Conservation (phyloP, 164 flowering plant species). For the Stephania japonica region DNA sequence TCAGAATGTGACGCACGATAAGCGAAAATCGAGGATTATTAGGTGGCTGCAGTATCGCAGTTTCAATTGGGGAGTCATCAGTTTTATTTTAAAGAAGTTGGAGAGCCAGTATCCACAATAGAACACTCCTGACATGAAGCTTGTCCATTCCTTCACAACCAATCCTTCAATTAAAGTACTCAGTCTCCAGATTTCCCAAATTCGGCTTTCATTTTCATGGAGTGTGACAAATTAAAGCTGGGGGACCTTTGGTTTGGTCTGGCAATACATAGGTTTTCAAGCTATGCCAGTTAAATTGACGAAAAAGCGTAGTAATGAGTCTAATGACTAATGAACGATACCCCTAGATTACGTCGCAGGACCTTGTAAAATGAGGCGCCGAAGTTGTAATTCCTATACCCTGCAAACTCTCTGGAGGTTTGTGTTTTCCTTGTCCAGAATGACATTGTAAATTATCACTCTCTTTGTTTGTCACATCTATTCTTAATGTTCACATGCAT, state of each 20-base stretch:
- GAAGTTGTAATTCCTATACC: neutral
- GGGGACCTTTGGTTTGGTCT: neutral
- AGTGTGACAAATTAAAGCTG: too few species aligned
- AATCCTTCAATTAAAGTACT: neutral
- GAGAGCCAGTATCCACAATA: slow-evolving; percentile 40
- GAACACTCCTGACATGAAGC: slow-evolving; percentile 2
- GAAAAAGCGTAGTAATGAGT: neutral
- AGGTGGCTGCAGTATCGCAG: slow-evolving; percentile 95
- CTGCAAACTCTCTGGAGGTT: too few species aligned
- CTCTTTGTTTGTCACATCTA: neutral
- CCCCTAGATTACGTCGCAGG: neutral
- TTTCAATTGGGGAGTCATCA: slow-evolving; percentile 60
- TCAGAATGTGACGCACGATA: slow-evolving; percentile 43
- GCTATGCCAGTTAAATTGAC: neutral
- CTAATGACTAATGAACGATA: neutral
- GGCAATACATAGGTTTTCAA: neutral
- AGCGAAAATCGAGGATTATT: slow-evolving; percentile 56
- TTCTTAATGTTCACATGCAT: neutral
- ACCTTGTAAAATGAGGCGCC: neutral
- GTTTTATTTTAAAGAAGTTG: slow-evolving; percentile 50
- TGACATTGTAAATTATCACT: neutral
- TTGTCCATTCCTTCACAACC: neutral
- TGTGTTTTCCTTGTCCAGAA: neutral
- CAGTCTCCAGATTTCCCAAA: neutral
- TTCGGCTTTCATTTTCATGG: neutral